Base-by-base conservation (phyloP, 176 grass and related monocot genomes). In the Aegilops umbellulata region DNA sequence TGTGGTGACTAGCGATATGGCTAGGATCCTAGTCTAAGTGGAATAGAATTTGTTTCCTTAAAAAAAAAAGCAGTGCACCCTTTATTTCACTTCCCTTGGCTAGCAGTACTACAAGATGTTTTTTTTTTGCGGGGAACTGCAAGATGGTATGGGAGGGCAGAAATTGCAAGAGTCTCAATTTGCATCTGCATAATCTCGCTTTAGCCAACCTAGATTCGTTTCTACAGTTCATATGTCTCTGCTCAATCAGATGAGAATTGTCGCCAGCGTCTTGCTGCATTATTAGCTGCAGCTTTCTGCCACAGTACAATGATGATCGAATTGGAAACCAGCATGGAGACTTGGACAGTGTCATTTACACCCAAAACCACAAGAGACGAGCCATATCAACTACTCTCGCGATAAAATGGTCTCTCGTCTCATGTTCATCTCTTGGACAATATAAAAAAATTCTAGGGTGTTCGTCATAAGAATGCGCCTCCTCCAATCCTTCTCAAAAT, bases 221-320 rank as follows among this genome's bases (percentile, higher is more conserved):
- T 47, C 11, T 71, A n/a, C n/a, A 73, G 67, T 25, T 9, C 47
- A 39, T 80, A 80, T 66, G 65, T 75, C n/a, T 62, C 58, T 71
- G 84, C 82, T 73, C 79, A 86, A 90, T 86, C 84, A 82, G 60
- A 65, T 42, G 73, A 73, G 51, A 69, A 65, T 51, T 47, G 53
- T 4, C 30, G 22, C 6, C 1, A 13, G 34, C 22, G 49, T 69
- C 72, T 82, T 55, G 19, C 71, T 14, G 19, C 34, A 19, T 70
- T 38, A 82, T 86, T 49, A n/a, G 61, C 57, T 51, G 62, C 22
- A 26, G 72, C 64, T 86, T 79, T 65, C 81, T 63, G 62, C 13
- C 8, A 25, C 8, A 60, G 23, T 47, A 20, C 58, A 65, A 2
- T 29, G 80, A 65, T 79, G 46, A 58, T 58, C 19, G 55, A 65